Evolutionary conservation across 176 grass and related monocot species (phyloP).

Genomic region (Oryza meridionalis): DNA sequence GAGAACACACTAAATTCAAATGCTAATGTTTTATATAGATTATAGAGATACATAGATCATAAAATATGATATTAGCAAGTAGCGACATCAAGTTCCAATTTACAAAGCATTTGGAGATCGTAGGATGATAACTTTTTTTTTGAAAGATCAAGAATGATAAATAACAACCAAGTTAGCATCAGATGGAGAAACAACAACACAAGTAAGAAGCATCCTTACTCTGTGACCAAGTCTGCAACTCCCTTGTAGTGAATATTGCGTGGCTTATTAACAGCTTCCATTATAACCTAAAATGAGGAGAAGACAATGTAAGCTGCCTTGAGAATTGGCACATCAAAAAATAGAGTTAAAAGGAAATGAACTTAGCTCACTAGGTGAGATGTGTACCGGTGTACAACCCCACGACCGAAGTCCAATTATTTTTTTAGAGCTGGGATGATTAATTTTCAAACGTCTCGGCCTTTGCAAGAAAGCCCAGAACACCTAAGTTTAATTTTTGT

Average conservation of each 20-base stretch:
- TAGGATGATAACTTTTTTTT: neutral
- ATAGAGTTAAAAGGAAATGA: neutral
- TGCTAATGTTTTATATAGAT: neutral
- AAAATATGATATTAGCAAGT: neutral
- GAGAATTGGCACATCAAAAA: neutral
- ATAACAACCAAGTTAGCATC: neutral
- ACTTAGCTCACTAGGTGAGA: neutral
- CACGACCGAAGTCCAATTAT: neutral
- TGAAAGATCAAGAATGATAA: neutral
- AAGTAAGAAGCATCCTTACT: slow-evolving; percentile 63
- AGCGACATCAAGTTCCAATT: neutral
- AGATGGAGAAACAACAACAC: neutral
- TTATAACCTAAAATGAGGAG: slow-evolving; percentile 64
- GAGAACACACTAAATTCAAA: slow-evolving; percentile 30
- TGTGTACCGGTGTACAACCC: neutral
- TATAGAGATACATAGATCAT: neutral
- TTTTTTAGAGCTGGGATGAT: too few relatives aligned
- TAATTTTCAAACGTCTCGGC: too few relatives aligned
- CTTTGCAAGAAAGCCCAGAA: too few relatives aligned
- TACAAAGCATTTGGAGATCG: neutral
- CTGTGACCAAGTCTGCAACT: slow-evolving; percentile 88
- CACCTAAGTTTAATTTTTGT: neutral
- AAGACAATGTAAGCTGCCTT: slow-evolving; percentile 4
- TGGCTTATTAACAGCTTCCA: slow-evolving; percentile 95
- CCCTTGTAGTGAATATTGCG: slow-evolving; percentile 92